Evolutionary conservation across 2,329 filamentous ascomycete genomes (phyloP).

Genomic region (Verticillium nubilum): DNA sequence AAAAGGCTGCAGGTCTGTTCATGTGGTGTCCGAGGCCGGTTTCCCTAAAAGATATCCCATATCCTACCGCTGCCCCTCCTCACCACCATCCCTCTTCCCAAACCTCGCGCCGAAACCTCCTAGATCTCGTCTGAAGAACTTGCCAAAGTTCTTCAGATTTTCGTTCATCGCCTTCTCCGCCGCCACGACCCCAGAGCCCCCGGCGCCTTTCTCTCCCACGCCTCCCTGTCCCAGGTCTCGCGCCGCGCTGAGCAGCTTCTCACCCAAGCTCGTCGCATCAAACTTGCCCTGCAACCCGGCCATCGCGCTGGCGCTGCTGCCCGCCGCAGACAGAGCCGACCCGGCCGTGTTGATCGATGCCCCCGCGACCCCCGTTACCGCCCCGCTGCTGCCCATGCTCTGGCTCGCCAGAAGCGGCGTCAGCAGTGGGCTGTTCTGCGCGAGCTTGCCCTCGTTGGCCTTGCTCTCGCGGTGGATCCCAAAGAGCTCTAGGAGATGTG

Average conservation of each 20-base stretch:
- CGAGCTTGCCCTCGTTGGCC: conserved; percentile 59
- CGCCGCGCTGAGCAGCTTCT: conserved; percentile 82
- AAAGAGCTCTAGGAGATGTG: conserved; percentile 81
- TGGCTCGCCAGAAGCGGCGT: conserved; percentile 55
- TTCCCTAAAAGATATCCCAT: not conserved
- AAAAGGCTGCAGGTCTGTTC: not conserved
- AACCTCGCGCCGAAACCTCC: conserved; percentile 70
- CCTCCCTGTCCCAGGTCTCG: conserved; percentile 64
- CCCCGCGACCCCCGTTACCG: conserved; percentile 25
- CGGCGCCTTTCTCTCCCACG: conserved; percentile 18
- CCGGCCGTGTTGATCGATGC: conserved; percentile 35
- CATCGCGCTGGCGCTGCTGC: conserved; percentile 20
- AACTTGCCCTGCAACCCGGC: conserved; percentile 53
- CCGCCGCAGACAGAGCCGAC: conserved; percentile 29
- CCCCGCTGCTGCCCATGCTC: conserved; percentile 25
- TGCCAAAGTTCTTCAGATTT: conserved; percentile 91
- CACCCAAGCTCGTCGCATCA: conserved; percentile 76
- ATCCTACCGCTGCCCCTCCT: conserved; percentile 13
- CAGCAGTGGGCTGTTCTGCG: conserved; percentile 64
- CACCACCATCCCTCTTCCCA: conserved; percentile 52
- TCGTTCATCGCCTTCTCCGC: conserved; percentile 72
- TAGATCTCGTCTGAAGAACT: conserved; percentile 89
- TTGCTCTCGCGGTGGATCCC: conserved; percentile 70
- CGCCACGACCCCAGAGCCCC: conserved; percentile 28
- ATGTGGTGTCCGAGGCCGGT: not conserved